Evolutionary conservation across 371 early-diverging fungal species (phyloP), one percentile per base, ranked within the genome.

Genomic region (Mortierella sp.): DNA sequence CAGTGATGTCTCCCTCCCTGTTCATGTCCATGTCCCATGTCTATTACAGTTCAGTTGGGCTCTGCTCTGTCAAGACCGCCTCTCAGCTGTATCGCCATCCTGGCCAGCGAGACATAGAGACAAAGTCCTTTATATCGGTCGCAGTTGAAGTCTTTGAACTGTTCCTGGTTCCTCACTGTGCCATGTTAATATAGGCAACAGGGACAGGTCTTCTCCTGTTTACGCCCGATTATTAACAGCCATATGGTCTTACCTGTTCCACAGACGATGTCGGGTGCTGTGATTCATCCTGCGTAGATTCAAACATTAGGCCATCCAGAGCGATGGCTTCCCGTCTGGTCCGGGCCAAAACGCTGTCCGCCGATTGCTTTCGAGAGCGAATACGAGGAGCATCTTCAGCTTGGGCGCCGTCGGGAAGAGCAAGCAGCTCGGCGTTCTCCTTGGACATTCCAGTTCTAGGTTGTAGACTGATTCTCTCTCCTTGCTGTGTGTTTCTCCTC

Each of bases 241-340:
- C n/a, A n/a, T n/a, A n/a, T n/a, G n/a, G n/a, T n/a, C n/a, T n/a
- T n/a, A n/a, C 30, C 17, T 26, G 28, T 11, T 26, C 1, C 15
- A 28, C 11, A 49, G 28, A 26, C 12, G 15, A 49, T 12, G 32
- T 11, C 30, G 8, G 34, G 21, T 54, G 7, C 26, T 41, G 50
- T 27, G 56, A 50, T 24, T 53, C 55, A 12, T 56, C 72, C 26
- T 56, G 56, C 14, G 39, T 55, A n/a, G 76, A 76, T 52, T 76
- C 76, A 39, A 76, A 76, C 76, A 76, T 76, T 52, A 58, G 43
- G 11, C 76, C 76, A 50, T 76, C 76, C 9, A 76, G 34, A 31
- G 76, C 76, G 17, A 69, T 65, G n/a, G 51, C 70, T 44, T 76
- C 64, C 28, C 76, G 64, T 53, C 70, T 60, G 39, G 23, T 59